phyloP scores from a whole-genome alignment of 2,329 filamentous ascomycete genomes.

The Neonectria coccinea region DNA sequence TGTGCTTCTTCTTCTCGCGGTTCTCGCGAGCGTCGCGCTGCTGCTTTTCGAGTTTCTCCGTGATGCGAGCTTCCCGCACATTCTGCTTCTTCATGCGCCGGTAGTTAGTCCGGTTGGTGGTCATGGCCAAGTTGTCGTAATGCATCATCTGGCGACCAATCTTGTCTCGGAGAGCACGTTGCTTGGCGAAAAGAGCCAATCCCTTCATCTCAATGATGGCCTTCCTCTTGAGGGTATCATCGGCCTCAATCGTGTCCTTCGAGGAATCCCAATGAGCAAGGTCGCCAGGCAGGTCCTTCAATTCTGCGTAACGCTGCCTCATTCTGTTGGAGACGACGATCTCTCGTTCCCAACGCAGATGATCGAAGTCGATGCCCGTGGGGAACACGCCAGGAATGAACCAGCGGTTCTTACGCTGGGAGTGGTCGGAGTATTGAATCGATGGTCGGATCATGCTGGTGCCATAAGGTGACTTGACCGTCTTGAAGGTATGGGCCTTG shows the following conservation, averaged over 20 bases:
- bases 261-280: constrained; percentile 87
- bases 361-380: constrained; percentile 87
- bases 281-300: constrained; percentile 87
- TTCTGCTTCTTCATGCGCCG: constrained; percentile 98
- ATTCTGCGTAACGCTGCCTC: constrained; percentile 82
- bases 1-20: constrained; percentile 97
- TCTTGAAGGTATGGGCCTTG: constrained; percentile 72
- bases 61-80: constrained; percentile 93
- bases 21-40: constrained; percentile 96
- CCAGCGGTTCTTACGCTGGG: constrained; percentile 78
- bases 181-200: constrained; percentile 87
- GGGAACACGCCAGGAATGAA: constrained; percentile 92
- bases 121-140: constrained; percentile 97
- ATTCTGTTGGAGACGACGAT: constrained; percentile 91
- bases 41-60: constrained; percentile 98
- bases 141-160: constrained; percentile 93
- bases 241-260: constrained; percentile 73
- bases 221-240: constrained; percentile 87
- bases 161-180: constrained; percentile 85
- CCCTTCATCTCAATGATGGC: constrained; percentile 97
- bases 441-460: constrained; percentile 62
- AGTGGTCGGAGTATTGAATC: constrained; percentile 86
- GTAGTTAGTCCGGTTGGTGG: constrained; percentile 90
- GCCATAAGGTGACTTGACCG: constrained; percentile 79
- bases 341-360: constrained; percentile 87